Percentiles rank a stretch among this genome's conserved stretches.
phyloP scores from a whole-genome alignment of 2,329 filamentous ascomycete genomes.

The Curvularia lunata region DNA sequence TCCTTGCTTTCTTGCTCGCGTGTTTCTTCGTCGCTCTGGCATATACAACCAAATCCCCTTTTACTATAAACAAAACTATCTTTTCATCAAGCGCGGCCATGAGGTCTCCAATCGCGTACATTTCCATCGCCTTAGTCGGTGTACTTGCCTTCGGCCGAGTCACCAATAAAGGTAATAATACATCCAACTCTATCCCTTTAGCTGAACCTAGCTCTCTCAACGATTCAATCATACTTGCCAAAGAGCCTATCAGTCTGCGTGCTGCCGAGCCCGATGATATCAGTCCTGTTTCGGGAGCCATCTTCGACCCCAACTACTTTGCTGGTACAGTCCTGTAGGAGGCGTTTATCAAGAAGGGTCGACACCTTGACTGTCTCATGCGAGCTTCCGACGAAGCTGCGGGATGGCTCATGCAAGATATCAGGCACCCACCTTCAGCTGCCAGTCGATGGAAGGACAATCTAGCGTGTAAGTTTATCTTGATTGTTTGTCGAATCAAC shows the following conservation, averaged over 20 bases:
- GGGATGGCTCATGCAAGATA: conserved; percentile 18
- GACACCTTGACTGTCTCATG: conserved; percentile 24
- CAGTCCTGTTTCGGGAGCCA: neutral
- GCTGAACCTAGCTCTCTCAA: neutral
- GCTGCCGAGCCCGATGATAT: neutral
- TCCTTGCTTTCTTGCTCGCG: neutral
- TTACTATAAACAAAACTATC: neutral
- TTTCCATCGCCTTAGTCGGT: neutral
- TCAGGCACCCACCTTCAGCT: conserved; percentile 22
- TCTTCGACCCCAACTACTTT: conserved; percentile 10
- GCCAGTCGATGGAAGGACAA: conserved; percentile 27
- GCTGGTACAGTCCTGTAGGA: conserved; percentile 21
- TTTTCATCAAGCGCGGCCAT: neutral
- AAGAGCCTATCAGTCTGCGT: neutral
- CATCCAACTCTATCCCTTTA: neutral
- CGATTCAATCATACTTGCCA: neutral
- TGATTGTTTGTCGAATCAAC: too few species aligned
- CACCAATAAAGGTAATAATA: neutral
- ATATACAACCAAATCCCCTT: too few species aligned
- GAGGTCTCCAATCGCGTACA: neutral
- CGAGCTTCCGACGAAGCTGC: conserved; percentile 23
- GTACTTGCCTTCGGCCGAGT: neutral
- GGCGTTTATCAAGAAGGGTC: conserved; percentile 19
- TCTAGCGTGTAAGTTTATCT: conserved; percentile 10
- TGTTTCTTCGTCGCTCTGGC: too few species aligned